These are phyloP conservation scores for Crithidia acanthocephali DNA, from an alignment of 208 protist genomes.

Conservation along the genomic window DNA sequence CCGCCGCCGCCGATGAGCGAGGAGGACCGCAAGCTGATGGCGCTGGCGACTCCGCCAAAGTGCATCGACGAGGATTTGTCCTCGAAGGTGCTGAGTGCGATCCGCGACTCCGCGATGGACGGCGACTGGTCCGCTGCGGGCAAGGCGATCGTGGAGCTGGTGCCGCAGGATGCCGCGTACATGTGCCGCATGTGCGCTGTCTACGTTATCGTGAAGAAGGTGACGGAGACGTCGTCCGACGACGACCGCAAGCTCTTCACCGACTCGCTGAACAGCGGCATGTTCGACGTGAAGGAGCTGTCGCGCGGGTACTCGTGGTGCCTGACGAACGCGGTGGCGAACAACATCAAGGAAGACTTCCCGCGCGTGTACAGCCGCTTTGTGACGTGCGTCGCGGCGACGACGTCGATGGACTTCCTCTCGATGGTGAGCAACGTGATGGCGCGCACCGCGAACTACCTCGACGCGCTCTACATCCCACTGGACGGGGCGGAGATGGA, in stretches of 20 bases:
- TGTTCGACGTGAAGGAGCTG: slow-evolving; percentile 66
- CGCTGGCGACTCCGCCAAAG: slow-evolving; percentile 70
- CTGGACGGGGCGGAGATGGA: slow-evolving; percentile 49
- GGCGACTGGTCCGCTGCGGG: slow-evolving; percentile 49
- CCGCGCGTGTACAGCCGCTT: slow-evolving; percentile 75
- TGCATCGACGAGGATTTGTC: slow-evolving; percentile 54
- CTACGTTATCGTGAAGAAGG: slow-evolving; percentile 66
- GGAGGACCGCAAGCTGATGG: slow-evolving; percentile 74
- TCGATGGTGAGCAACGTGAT: slow-evolving; percentile 71
- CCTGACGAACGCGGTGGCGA: slow-evolving; percentile 67
- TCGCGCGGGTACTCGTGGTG: slow-evolving; percentile 80
- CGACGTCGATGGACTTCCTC: slow-evolving; percentile 56
- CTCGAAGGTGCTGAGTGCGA: slow-evolving; percentile 54
- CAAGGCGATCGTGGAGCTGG: slow-evolving; percentile 39
- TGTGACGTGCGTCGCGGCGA: slow-evolving; percentile 41
- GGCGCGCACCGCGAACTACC: slow-evolving; percentile 81
- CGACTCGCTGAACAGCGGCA: slow-evolving; percentile 44
- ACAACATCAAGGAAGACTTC: slow-evolving; percentile 68
- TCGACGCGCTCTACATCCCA: slow-evolving; percentile 69
- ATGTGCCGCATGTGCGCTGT: slow-evolving; percentile 64
- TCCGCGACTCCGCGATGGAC: slow-evolving; percentile 65
- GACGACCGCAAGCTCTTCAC: slow-evolving; percentile 58
- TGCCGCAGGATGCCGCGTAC: slow-evolving; percentile 50
- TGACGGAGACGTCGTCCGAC: slow-evolving; percentile 47
- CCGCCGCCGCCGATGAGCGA: slow-evolving; percentile 35